These are phyloP conservation scores for Arachis monticola DNA, from an alignment of 331 rosid species.

Conservation along the genomic window DNA sequence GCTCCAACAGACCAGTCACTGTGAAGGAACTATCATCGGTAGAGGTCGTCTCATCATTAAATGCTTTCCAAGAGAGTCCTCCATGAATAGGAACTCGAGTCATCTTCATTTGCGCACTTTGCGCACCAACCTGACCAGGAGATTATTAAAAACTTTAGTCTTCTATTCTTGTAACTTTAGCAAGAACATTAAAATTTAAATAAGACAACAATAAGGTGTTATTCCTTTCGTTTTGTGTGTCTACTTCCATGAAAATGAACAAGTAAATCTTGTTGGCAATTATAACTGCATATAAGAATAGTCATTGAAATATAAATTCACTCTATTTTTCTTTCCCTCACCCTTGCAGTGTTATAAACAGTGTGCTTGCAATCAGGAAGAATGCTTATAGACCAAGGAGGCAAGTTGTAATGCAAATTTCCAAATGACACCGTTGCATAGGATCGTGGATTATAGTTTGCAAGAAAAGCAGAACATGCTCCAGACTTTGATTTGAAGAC, in stretches of 20 bases:
- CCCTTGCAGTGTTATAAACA: slow-evolving; percentile 98
- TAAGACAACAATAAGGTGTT: neutral
- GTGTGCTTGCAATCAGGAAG: slow-evolving; percentile 95
- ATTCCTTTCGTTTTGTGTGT: neutral
- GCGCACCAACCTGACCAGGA: slow-evolving; percentile 75
- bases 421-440: slow-evolving; percentile 76
- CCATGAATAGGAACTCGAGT: slow-evolving; percentile 82
- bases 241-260: neutral
- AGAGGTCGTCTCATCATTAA: slow-evolving; percentile 77
- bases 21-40: slow-evolving; percentile 76
- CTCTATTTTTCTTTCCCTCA: slow-evolving; percentile 45
- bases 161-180: neutral
- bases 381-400: slow-evolving; percentile 99
- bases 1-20: slow-evolving; percentile 77
- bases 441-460: slow-evolving; percentile 74
- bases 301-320: neutral
- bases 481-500: slow-evolving; percentile 83
- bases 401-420: slow-evolving; percentile 82
- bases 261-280: neutral
- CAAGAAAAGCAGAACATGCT: slow-evolving; percentile 94
- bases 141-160: neutral
- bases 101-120: slow-evolving; percentile 89
- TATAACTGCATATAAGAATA: too few relatives aligned
- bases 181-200: slow-evolving; percentile 2
- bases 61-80: slow-evolving; percentile 85